Percentiles rank a stretch among this genome's conserved stretches.
These are phyloP conservation scores for Aspergillaceae sp. DNA, from an alignment of 2,329 filamentous ascomycete species.

Conservation along the genomic window DNA sequence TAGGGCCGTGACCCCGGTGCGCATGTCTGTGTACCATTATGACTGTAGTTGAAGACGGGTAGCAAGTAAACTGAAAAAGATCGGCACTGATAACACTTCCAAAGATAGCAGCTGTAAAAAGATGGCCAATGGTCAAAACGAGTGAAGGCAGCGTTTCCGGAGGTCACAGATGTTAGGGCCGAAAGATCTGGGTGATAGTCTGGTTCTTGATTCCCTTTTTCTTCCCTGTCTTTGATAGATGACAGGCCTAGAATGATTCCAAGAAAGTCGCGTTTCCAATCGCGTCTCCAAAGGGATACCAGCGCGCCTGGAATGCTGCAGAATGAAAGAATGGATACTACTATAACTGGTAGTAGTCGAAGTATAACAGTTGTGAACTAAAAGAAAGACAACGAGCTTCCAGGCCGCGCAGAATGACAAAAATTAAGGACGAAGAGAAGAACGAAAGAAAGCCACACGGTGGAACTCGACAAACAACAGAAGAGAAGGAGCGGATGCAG, in stretches of 20 bases:
- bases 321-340: slow-evolving; percentile 12
- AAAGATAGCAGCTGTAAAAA: too few species aligned
- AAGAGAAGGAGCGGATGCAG: slow-evolving; percentile 2
- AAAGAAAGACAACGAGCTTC: slow-evolving; percentile 32
- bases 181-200: too few species aligned
- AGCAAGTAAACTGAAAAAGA: neutral
- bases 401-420: slow-evolving; percentile 13
- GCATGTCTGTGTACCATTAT: neutral
- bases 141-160: too few species aligned
- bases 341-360: slow-evolving; percentile 15
- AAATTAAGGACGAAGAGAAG: slow-evolving; percentile 4
- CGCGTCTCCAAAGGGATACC: slow-evolving; percentile 6
- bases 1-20: neutral
- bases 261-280: neutral
- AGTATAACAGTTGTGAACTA: slow-evolving; percentile 5
- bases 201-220: neutral
- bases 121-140: too few species aligned
- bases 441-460: slow-evolving; percentile 5
- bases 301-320: slow-evolving; percentile 15
- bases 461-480: slow-evolving; percentile 8
- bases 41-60: neutral
- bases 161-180: too few species aligned
- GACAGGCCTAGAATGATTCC: neutral
- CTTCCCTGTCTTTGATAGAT: neutral
- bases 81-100: too few species aligned